phyloP scores from a whole-genome alignment of 2,329 filamentous ascomycete genomes.

The Scytalidium lignicola region DNA sequence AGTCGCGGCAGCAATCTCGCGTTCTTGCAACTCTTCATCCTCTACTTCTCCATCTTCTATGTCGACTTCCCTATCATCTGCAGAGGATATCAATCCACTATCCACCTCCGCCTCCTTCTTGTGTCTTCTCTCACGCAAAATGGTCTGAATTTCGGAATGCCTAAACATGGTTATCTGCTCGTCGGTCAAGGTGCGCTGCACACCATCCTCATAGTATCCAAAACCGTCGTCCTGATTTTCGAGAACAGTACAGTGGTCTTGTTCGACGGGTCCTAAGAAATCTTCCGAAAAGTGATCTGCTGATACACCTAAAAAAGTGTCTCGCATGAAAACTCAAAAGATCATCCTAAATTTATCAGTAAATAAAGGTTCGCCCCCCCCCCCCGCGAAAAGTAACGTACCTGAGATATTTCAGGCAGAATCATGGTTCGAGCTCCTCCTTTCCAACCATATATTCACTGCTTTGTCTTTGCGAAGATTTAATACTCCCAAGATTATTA shows the following conservation, averaged over 20 bases:
- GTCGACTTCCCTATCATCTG: not conserved
- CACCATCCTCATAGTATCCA: slow-evolving; percentile 81
- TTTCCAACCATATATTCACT: not conserved
- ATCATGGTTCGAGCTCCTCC: slow-evolving; percentile 10
- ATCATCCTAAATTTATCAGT: slow-evolving; percentile 19
- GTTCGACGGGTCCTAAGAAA: slow-evolving; percentile 41
- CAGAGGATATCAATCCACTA: slow-evolving; percentile 1
- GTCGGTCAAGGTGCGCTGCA: slow-evolving; percentile 84
- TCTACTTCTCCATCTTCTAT: slow-evolving; percentile 8
- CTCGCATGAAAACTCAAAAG: slow-evolving; percentile 21
- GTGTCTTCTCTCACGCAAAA: slow-evolving; percentile 50
- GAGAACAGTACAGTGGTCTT: slow-evolving; percentile 39
- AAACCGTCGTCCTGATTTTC: slow-evolving; percentile 56
- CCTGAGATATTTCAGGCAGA: slow-evolving; percentile 34
- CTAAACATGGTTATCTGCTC: slow-evolving; percentile 88
- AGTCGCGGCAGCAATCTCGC: no score
- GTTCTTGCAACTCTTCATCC: no score
- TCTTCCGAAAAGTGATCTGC: slow-evolving; percentile 51
- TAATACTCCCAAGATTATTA: not conserved
- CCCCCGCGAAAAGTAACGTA: slow-evolving; percentile 15
- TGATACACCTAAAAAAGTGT: slow-evolving; percentile 21
- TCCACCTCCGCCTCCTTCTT: slow-evolving; percentile 11
- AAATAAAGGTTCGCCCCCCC: not conserved
- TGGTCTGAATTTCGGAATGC: slow-evolving; percentile 75
- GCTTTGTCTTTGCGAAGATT: not conserved